Percentiles rank a stretch among this genome's conserved stretches.
These are phyloP conservation scores for Trametes sanguinea DNA, from an alignment of 768 basidiomycete species.

Conservation along the genomic window DNA sequence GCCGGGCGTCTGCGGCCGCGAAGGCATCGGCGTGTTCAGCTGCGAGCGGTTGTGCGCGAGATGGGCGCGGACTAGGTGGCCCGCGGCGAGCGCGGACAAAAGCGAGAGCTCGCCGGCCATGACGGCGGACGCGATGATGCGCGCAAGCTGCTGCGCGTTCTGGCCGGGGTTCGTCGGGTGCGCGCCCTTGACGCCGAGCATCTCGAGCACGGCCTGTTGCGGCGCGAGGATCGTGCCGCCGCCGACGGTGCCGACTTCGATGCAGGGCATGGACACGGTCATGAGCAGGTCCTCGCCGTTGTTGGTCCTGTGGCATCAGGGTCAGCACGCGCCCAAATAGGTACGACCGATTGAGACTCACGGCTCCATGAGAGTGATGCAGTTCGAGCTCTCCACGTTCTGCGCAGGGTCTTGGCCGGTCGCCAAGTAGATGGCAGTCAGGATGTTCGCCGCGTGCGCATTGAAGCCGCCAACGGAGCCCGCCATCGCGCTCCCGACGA, in stretches of 20 bases:
- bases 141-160: constrained; percentile 87
- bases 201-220: constrained; percentile 86
- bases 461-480: constrained; percentile 98
- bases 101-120: constrained; percentile 97
- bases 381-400: constrained; percentile 98
- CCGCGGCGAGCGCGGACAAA: constrained; percentile 90
- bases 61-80: constrained; percentile 92
- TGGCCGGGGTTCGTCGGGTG: constrained; percentile 84
- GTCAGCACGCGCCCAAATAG: not conserved
- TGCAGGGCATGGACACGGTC: constrained; percentile 97
- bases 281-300: constrained; percentile 88
- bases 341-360: constrained; percentile 46
- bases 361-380: constrained; percentile 99
- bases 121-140: constrained; percentile 87
- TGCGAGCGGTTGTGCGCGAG: constrained; percentile 89
- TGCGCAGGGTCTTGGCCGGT: constrained; percentile 99
- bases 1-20: constrained; percentile 64
- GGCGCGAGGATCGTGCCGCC: constrained; percentile 93
- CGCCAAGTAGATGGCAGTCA: constrained; percentile 93
- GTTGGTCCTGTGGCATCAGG: constrained; percentile 61
- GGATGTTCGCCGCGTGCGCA: constrained; percentile 96
- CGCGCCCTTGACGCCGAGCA: constrained; percentile 92
- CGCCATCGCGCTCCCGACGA: constrained; percentile 97
- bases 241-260: constrained; percentile 97
- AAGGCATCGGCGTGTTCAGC: constrained; percentile 69